phyloP scores from a whole-genome alignment of 2,329 filamentous ascomycete genomes.

The Pezicula neosporulosa region DNA sequence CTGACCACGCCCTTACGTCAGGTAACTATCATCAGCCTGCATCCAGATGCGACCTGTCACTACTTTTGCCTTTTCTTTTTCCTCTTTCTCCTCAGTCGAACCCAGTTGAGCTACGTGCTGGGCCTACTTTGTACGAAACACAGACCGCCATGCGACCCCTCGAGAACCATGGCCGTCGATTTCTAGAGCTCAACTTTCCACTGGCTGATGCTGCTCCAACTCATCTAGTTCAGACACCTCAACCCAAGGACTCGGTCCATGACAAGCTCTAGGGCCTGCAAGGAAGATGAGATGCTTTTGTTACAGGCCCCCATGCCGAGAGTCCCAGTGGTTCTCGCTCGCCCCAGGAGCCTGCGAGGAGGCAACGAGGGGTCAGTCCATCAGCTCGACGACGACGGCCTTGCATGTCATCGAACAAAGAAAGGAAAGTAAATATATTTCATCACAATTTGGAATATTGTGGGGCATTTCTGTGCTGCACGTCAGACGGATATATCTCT shows the following conservation, averaged over 20 bases:
- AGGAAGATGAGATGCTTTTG: background rate
- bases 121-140: too few species aligned
- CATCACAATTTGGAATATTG: slow-evolving; percentile 1
- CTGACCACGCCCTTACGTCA: too few species aligned
- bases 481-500: background rate
- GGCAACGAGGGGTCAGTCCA: background rate
- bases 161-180: too few species aligned
- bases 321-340: background rate
- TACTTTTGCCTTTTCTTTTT: too few species aligned
- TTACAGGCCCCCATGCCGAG: background rate
- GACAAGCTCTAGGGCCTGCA: background rate
- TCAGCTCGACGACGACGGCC: background rate
- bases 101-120: too few species aligned
- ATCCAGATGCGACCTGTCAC: too few species aligned
- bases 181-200: too few species aligned
- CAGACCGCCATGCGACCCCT: too few species aligned
- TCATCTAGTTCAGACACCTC: too few species aligned
- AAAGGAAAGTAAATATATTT: background rate
- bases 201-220: background rate
- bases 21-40: too few species aligned
- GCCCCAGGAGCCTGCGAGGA: background rate
- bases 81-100: too few species aligned
- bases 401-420: background rate
- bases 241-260: too few species aligned
- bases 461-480: background rate